Conservation (phyloP, 108 stramenopile species). For the Chaetoceros muelleri region DNA sequence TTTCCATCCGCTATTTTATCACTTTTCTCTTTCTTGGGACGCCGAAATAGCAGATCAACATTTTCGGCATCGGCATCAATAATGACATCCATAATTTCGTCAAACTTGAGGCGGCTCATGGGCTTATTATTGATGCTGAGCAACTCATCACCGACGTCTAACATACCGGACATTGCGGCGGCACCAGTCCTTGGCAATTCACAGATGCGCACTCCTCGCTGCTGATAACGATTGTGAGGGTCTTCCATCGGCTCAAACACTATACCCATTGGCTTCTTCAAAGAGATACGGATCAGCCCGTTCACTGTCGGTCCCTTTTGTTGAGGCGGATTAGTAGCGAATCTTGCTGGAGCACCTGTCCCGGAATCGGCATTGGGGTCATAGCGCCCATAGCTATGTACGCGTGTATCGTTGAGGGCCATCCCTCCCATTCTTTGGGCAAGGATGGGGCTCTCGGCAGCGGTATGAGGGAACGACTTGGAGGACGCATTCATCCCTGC, state of each 20-base stretch:
- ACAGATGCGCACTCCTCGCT: conserved; percentile 74
- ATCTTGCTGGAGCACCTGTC: neutral
- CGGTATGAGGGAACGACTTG: too few relatives aligned
- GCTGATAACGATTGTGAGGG: conserved; percentile 45
- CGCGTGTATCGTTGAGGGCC: too few relatives aligned
- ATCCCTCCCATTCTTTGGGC: too few relatives aligned
- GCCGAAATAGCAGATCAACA: conserved; percentile 71
- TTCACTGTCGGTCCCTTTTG: conserved; percentile 13
- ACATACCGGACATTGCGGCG: conserved; percentile 57
- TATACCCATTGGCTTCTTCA: conserved; percentile 84
- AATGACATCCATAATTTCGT: conserved; percentile 87
- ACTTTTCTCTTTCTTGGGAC: conserved; percentile 46
- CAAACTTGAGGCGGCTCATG: conserved; percentile 73
- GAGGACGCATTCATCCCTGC: too few relatives aligned
- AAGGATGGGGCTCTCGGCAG: too few relatives aligned
- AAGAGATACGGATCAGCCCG: conserved; percentile 63
- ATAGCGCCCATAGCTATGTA: neutral
- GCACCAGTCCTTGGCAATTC: conserved; percentile 80
- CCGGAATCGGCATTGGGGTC: neutral
- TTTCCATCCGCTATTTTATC: conserved; percentile 1
- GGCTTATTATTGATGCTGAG: conserved; percentile 80
- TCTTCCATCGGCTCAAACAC: conserved; percentile 85
- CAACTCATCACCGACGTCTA: conserved; percentile 76
- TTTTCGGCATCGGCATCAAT: conserved; percentile 79
- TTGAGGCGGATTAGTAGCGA: neutral